Conservation (phyloP, 768 basidiomycete genomes). For the Boletus sensibilis region DNA sequence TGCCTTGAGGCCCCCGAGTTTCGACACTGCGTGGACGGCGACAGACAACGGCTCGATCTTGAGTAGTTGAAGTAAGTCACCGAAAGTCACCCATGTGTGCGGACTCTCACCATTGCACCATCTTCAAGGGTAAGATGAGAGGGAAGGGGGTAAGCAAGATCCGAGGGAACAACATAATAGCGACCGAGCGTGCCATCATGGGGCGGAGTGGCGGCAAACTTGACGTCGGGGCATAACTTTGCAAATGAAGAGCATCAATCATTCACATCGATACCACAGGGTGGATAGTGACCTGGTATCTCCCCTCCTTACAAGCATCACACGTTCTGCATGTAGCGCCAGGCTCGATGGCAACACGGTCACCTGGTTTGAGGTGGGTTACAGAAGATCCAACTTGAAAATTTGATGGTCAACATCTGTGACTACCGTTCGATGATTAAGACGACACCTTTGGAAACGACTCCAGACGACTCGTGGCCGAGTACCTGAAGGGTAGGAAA, state of each 20-base stretch:
- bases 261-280: not conserved
- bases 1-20: constrained; percentile 67
- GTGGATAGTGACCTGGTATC: constrained; percentile 62
- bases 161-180: constrained; percentile 84
- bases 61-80: not conserved
- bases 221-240: constrained; percentile 82
- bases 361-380: constrained; percentile 74
- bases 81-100: not conserved
- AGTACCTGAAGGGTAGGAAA: constrained; percentile 58
- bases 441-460: constrained; percentile 60
- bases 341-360: constrained; percentile 90
- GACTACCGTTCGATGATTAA: not conserved
- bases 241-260: not conserved
- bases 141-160: constrained; percentile 82
- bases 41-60: constrained; percentile 96
- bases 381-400: constrained; percentile 70
- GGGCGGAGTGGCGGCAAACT: constrained; percentile 92
- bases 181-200: constrained; percentile 86
- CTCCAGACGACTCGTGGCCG: constrained; percentile 90
- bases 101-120: constrained; percentile 78
- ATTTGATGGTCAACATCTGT: not conserved
- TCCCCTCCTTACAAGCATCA: constrained; percentile 79
- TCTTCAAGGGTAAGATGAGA: constrained; percentile 87
- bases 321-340: constrained; percentile 84
- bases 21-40: constrained; percentile 83